Conservation (phyloP, 2,329 filamentous ascomycete species). For the Ophiocordyceps camponoti-leonardi region DNA sequence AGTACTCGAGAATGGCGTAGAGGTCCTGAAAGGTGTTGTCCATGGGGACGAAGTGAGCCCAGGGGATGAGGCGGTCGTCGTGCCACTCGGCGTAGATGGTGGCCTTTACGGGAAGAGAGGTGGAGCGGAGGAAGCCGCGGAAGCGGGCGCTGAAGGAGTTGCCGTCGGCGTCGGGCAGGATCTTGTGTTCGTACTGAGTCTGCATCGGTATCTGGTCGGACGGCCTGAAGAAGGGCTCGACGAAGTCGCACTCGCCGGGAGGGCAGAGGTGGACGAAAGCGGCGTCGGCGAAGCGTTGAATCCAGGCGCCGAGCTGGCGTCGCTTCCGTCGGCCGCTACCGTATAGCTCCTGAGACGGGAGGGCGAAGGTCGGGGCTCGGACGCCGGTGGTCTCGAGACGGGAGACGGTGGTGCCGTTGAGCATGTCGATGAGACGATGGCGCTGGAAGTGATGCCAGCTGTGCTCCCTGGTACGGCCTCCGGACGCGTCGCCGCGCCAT, state of each 20-base stretch:
- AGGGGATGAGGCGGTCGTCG: conserved; percentile 48
- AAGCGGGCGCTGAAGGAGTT: conserved; percentile 47
- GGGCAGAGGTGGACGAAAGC: conserved; percentile 27
- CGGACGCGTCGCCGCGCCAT: conserved; percentile 50
- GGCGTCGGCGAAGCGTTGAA: conserved; percentile 20
- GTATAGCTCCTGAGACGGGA: conserved; percentile 26
- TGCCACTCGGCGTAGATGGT: conserved; percentile 65
- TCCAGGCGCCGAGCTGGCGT: conserved; percentile 22
- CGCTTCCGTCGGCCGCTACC: conserved; percentile 18
- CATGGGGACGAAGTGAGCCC: conserved; percentile 57
- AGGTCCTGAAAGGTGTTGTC: conserved; percentile 52
- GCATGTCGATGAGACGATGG: conserved; percentile 53
- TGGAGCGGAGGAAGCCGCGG: conserved; percentile 44
- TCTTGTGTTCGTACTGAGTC: conserved; percentile 41
- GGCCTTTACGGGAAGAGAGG: conserved; percentile 50
- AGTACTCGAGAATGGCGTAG: conserved; percentile 48
- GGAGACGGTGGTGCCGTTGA: conserved; percentile 42
- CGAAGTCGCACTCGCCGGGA: conserved; percentile 19
- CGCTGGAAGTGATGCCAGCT: conserved; percentile 55
- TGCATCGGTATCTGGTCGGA: conserved; percentile 21
- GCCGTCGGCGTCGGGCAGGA: conserved; percentile 55
- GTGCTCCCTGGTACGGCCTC: conserved; percentile 30
- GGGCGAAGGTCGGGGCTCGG: conserved; percentile 28
- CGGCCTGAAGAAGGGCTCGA: conserved; percentile 17
- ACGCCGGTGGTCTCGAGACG: conserved; percentile 23